Conservation (phyloP, 257 asterid genomes). For the Sherardia arvensis region DNA sequence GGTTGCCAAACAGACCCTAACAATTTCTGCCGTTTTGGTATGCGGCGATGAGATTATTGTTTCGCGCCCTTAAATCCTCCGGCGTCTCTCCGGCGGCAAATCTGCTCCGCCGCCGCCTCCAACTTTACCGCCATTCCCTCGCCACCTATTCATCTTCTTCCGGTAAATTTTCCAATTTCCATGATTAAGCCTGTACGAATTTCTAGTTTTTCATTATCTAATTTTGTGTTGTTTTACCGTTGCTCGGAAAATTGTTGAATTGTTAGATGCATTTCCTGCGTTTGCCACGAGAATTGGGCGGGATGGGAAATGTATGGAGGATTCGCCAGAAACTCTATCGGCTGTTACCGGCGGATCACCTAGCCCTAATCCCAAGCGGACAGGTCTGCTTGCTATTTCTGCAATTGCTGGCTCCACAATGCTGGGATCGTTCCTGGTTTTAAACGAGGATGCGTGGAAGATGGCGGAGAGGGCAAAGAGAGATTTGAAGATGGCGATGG, state of each 20-base stretch:
- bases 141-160: conserved; percentile 33
- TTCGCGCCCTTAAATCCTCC: conserved; percentile 44
- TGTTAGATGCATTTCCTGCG: conserved; percentile 51
- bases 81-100: conserved; percentile 32
- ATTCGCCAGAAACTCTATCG: not conserved
- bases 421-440: conserved; percentile 33
- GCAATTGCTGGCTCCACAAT: conserved; percentile 31
- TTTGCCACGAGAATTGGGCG: conserved; percentile 41
- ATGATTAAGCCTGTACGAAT: not conserved
- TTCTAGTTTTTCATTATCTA: conserved; percentile 2
- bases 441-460: conserved; percentile 14
- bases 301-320: too few relatives aligned
- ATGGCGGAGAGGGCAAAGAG: conserved; percentile 1
- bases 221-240: conserved; percentile 11
- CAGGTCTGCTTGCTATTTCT: conserved; percentile 38
- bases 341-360: conserved; percentile 15
- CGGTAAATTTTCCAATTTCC: conserved; percentile 19
- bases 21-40: not conserved
- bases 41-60: conserved; percentile 59
- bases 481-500: conserved; percentile 46
- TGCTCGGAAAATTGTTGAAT: conserved; percentile 14
- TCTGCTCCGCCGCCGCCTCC: conserved; percentile 68
- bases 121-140: conserved; percentile 35
- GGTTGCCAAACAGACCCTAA: too few relatives aligned
- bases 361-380: conserved; percentile 17